phyloP scores from a whole-genome alignment of 2,329 filamentous ascomycete genomes.

The Calonectria pseudoturangicola region DNA sequence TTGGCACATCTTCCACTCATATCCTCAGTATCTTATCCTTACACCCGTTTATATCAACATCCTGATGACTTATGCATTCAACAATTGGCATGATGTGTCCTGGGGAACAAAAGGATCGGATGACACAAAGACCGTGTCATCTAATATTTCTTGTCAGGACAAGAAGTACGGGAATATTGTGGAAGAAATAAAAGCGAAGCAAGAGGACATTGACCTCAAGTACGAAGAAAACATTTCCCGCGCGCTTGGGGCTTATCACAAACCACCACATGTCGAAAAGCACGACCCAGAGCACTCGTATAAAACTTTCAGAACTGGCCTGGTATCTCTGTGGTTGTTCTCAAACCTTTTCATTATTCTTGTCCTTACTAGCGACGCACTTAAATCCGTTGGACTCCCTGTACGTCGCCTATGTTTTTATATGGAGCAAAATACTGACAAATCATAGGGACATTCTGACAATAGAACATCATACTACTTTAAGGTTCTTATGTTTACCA shows the following conservation, averaged over 20 bases:
- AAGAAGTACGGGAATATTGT: slow-evolving; percentile 92
- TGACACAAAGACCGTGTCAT: slow-evolving; percentile 92
- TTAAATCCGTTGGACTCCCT: slow-evolving; percentile 87
- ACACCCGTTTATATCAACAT: slow-evolving; percentile 99
- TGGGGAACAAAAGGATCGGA: slow-evolving; percentile 99
- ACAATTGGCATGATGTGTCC: slow-evolving; percentile 99
- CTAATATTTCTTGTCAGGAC: slow-evolving; percentile 85
- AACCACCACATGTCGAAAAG: slow-evolving; percentile 83
- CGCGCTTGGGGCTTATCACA: slow-evolving; percentile 86
- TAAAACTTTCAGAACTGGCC: slow-evolving; percentile 97
- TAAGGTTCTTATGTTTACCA: slow-evolving; percentile 90
- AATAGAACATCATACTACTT: slow-evolving; percentile 89
- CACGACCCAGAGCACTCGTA: slow-evolving; percentile 96
- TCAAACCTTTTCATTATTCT: slow-evolving; percentile 90
- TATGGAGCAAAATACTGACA: background rate
- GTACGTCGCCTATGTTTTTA: slow-evolving; percentile 6
- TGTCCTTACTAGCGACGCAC: slow-evolving; percentile 89
- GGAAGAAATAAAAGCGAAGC: slow-evolving; percentile 94
- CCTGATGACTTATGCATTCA: slow-evolving; percentile 91
- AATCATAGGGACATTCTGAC: slow-evolving; percentile 72
- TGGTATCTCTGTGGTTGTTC: slow-evolving; percentile 95
- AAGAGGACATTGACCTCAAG: slow-evolving; percentile 96
- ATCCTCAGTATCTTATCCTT: slow-evolving; percentile 90
- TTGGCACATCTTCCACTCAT: slow-evolving; percentile 99
- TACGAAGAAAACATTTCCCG: slow-evolving; percentile 97